Percentiles rank a stretch among this genome's conserved stretches.
Evolutionary conservation across 2,329 filamentous ascomycete genomes (phyloP).

Genomic region (Sporothrix pseudoabietina): DNA sequence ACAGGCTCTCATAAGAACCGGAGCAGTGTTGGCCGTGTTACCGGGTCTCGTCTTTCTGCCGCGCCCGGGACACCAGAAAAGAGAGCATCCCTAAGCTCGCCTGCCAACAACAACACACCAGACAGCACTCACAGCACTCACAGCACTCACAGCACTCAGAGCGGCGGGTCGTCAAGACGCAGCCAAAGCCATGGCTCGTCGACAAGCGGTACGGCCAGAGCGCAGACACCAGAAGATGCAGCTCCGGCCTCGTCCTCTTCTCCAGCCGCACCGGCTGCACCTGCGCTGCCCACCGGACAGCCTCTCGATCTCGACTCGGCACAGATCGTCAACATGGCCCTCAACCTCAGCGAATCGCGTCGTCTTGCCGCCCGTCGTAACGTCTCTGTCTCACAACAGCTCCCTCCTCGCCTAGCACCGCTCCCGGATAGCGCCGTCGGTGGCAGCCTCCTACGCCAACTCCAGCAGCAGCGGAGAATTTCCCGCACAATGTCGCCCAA

Average conservation of each 20-base stretch:
- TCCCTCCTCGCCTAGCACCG: conserved; percentile 55
- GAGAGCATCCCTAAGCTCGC: neutral
- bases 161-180: neutral
- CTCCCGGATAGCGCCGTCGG: conserved; percentile 56
- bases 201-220: conserved; percentile 35
- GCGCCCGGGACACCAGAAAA: conserved; percentile 3
- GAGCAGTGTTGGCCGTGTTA: conserved; percentile 1
- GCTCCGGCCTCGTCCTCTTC: conserved; percentile 6
- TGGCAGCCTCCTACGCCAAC: conserved; percentile 65
- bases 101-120: neutral
- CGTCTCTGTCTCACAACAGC: conserved; percentile 55
- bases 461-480: conserved; percentile 69
- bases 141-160: neutral
- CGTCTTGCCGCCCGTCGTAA: conserved; percentile 63
- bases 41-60: neutral
- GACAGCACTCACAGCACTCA: conserved; percentile 9
- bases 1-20: neutral
- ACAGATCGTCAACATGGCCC: conserved; percentile 89
- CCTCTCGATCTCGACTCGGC: conserved; percentile 71
- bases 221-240: conserved; percentile 25
- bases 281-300: neutral
- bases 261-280: neutral
- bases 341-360: conserved; percentile 82
- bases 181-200: neutral
- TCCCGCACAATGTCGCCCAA: conserved; percentile 65